These are phyloP conservation scores for Aureobasidium lini DNA, from an alignment of 2,329 filamentous ascomycete genomes.

Conservation along the genomic window DNA sequence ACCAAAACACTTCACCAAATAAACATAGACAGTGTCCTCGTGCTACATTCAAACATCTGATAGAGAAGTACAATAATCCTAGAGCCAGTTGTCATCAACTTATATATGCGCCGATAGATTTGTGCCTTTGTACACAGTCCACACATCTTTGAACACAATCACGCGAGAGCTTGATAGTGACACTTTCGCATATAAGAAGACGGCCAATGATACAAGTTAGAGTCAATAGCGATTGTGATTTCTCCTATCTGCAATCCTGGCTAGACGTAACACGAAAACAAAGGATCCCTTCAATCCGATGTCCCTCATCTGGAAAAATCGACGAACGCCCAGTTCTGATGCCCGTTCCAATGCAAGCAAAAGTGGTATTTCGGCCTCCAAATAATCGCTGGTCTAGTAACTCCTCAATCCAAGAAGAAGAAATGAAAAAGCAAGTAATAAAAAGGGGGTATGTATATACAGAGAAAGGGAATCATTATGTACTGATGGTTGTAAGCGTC, in stretches of 20 bases:
- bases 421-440: background rate
- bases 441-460: conserved; percentile 7
- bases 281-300: background rate
- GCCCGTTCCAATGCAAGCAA: conserved; percentile 5
- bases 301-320: background rate
- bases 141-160: too few species aligned
- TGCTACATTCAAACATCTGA: too few species aligned
- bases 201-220: background rate
- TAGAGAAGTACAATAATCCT: too few species aligned
- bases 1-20: too few species aligned
- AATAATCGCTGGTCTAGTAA: background rate
- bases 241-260: conserved; percentile 5
- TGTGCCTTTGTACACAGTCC: too few species aligned
- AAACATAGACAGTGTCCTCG: too few species aligned
- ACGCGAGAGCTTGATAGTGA: too few species aligned
- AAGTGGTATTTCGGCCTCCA: conserved; percentile 4
- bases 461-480: conserved; percentile 10
- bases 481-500: background rate
- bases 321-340: conserved; percentile 3
- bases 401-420: background rate
- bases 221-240: background rate
- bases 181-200: background rate
- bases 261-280: background rate
- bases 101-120: too few species aligned
- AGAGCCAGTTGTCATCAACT: too few species aligned